Percentiles rank a stretch among this genome's conserved stretches.
Conservation (phyloP, 805 yeast genomes). For the Starmerella ratchasimensis region DNA sequence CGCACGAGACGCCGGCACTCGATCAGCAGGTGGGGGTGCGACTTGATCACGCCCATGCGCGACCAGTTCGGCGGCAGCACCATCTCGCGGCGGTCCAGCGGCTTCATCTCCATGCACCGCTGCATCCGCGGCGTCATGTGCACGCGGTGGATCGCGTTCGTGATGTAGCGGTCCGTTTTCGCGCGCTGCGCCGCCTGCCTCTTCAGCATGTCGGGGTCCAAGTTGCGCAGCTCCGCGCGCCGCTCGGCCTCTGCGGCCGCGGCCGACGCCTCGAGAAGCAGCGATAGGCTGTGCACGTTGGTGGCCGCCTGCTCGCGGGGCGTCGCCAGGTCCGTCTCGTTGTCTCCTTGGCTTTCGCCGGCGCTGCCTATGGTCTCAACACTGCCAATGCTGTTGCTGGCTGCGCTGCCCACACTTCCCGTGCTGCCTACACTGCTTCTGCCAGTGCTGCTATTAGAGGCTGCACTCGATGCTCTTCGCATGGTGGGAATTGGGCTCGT, state of each 20-base stretch:
- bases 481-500: no score
- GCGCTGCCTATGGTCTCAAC: no score
- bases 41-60: slow-evolving; percentile 6
- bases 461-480: no score
- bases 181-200: slow-evolving; percentile 1
- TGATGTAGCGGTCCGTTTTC: slow-evolving; percentile 14
- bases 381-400: no score
- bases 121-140: slow-evolving; percentile 9
- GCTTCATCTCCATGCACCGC: slow-evolving; percentile 9
- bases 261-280: slow-evolving; percentile 14
- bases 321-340: no score
- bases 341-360: no score
- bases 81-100: slow-evolving; percentile 12
- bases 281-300: slow-evolving; percentile 11
- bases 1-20: slow-evolving; percentile 16
- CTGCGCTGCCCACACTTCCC: no score
- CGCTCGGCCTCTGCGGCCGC: slow-evolving; percentile 15
- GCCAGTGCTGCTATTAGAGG: no score
- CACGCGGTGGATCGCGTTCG: slow-evolving; percentile 13
- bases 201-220: slow-evolving; percentile 1
- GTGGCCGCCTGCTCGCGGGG: no score
- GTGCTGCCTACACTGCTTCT: no score
- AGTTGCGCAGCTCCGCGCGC: slow-evolving; percentile 4
- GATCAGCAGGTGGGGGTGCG: slow-evolving; percentile 8
- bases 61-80: slow-evolving; percentile 7